Percentiles rank a stretch among this genome's conserved stretches.
These are phyloP conservation scores for Saccharomycopsis malanga DNA, from an alignment of 805 yeast genomes.

Conservation along the genomic window DNA sequence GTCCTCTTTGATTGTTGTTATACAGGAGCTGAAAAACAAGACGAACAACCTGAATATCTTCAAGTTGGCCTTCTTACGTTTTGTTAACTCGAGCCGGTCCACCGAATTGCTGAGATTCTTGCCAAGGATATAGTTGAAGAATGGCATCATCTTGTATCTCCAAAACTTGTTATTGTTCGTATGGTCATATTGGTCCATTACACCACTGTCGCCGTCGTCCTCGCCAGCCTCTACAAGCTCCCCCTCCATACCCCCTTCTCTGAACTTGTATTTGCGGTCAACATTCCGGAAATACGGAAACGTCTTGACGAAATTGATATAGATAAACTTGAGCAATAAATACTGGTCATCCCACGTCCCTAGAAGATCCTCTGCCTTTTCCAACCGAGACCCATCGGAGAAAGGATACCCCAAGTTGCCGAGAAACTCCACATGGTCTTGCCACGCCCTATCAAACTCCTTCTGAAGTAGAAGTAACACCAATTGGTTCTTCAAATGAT, in stretches of 20 bases:
- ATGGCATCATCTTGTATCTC: constrained; percentile 72
- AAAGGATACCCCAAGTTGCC: constrained; percentile 77
- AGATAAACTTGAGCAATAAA: constrained; percentile 65
- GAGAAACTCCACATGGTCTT: constrained; percentile 48
- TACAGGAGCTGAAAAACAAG: constrained; percentile 66
- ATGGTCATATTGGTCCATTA: constrained; percentile 25
- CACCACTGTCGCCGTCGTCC: background rate
- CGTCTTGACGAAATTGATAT: constrained; percentile 52
- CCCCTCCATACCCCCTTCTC: constrained; percentile 24
- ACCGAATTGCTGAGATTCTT: constrained; percentile 65
- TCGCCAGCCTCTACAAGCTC: background rate
- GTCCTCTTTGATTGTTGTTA: constrained; percentile 54
- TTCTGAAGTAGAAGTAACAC: constrained; percentile 51
- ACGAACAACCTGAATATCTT: constrained; percentile 58
- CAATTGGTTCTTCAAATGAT: constrained; percentile 78
- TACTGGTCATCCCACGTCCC: constrained; percentile 33
- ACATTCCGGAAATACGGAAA: constrained; percentile 58
- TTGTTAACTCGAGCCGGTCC: constrained; percentile 70
- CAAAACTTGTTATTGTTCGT: constrained; percentile 59
- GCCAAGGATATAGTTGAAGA: constrained; percentile 69
- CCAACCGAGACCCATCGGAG: constrained; percentile 23
- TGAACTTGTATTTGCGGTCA: constrained; percentile 25
- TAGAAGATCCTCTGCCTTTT: background rate
- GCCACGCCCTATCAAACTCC: constrained; percentile 56
- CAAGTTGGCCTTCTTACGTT: constrained; percentile 54